These are phyloP conservation scores for Pneumocystis oryctolagi DNA, from an alignment of 1,139 yeast genomes.

Conservation along the genomic window DNA sequence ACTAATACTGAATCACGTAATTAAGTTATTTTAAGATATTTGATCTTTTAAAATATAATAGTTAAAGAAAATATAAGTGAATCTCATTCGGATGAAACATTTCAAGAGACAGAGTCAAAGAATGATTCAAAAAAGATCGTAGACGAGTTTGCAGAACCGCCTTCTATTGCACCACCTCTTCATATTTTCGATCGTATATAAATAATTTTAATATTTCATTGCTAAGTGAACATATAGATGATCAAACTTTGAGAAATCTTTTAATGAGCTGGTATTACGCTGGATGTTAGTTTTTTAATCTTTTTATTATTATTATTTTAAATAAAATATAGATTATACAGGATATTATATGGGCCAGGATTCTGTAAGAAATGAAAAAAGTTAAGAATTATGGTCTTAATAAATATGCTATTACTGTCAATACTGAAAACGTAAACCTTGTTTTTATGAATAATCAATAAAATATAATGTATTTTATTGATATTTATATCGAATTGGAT, in stretches of 20 bases:
- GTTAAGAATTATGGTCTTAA: background rate
- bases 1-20: background rate
- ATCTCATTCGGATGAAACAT: background rate
- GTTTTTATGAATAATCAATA: background rate
- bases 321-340: background rate
- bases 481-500: background rate
- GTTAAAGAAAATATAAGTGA: background rate
- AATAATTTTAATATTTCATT: background rate
- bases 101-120: background rate
- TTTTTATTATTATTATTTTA: background rate
- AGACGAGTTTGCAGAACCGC: background rate
- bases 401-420: background rate
- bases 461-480: background rate
- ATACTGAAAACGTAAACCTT: background rate
- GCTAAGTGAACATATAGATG: background rate
- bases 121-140: background rate
- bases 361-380: background rate
- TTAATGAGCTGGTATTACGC: background rate
- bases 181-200: background rate
- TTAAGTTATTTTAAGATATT: background rate
- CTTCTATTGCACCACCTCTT: background rate
- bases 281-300: background rate
- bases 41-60: background rate
- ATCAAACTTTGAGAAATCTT: background rate
- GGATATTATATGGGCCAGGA: background rate